Evolutionary conservation across 805 yeast genomes (phyloP), one percentile per base, ranked within the genome.

Genomic region (Kuraishia capsulata): DNA sequence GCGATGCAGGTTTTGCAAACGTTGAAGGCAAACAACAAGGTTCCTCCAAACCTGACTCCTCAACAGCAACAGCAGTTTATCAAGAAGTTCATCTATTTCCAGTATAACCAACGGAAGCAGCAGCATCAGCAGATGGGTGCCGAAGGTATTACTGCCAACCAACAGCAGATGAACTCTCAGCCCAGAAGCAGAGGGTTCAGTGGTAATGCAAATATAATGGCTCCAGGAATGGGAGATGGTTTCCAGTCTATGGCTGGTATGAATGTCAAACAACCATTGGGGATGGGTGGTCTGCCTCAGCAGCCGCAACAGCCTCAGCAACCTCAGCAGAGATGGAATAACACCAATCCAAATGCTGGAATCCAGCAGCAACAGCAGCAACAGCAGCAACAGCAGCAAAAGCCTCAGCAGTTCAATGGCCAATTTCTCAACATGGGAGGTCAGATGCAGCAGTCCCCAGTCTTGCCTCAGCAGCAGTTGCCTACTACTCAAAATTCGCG

Each of bases 11-110:
- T 56, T 36, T 56, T 61, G 18, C 53, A 53, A 36, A 58, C 54
- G 34, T 48, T 61, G 17, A 64, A 60, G 41, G 52, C 56, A 3
- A 40, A 55, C 5, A 62, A 62, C 26, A 52, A 57, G 33, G 41
- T 60, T 11, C 58, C 62, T 8, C 38, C 51, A 9, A 50, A 49
- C 18, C 39, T 61, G 24, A 49, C 61, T 2, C 58, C 50, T 1
- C 64, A 58, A 35, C 62, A 62, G 39, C 61, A 60, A 32, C 54
- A 49, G 33, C 48, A 49, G n/a, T 61, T 56, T 39, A 54, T 58
- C 28, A 56, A 53, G 39, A 56, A 54, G 35, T 61, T 54, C 41
- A 41, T 61, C 19, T 18, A 16, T 4, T 23, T 16, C 28, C 39
- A 31, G 26, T 30, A 29, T 20, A 20, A 33, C 28, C 35, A 33